Base-by-base conservation (phyloP, 306 rosid genomes). In the Gynostemma pentaphyllum region DNA sequence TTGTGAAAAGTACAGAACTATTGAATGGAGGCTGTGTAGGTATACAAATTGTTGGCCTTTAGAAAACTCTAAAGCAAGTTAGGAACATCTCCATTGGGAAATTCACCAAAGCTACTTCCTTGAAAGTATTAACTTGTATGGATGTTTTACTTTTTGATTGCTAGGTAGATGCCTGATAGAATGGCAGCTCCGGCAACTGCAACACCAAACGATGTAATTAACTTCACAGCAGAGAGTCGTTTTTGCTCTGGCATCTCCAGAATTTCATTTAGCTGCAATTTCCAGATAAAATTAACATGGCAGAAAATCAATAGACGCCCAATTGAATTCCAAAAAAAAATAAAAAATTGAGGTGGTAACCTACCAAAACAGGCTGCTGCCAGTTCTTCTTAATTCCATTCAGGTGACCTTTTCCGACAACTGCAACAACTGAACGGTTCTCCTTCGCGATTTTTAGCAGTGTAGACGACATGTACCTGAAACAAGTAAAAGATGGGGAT, bases 391-490 rank as follows among this genome's bases (percentile, higher is more conserved):
- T 81, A 61, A 92, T 88, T 82, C 99, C 99, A 80, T 68, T 86
- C 24, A 92, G 79, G 78, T 92, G 99, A 21, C 94, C 99, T 76
- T 86, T 88, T 40, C 99, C 97, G 62, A 92, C 97, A 69, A 86
- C 96, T 9, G 95, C 99, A 40, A 88, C 99, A 42, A 88, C 94
- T 26, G 86, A 83, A 26, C 68, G 70, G 56, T 75, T 75, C 76
- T 82, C 83, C 21, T 78, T 74, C 8, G 96, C 99, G 64, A 86
- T 73, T 78, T 68, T 75, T 18, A 86, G 79, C 67, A 92, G 78
- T 23, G 85, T 62, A 21, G 87, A 65, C 24, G 99, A 86, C 96
- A 92, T 92, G 74, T 79, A 92, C 84, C 99, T 92, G 73, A 49
- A 74, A 46, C 67, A 27, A 37, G 23, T 27, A 66, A 56, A 32